Conservation (phyloP, 768 basidiomycete genomes). For the Amanita subjunquillea region DNA sequence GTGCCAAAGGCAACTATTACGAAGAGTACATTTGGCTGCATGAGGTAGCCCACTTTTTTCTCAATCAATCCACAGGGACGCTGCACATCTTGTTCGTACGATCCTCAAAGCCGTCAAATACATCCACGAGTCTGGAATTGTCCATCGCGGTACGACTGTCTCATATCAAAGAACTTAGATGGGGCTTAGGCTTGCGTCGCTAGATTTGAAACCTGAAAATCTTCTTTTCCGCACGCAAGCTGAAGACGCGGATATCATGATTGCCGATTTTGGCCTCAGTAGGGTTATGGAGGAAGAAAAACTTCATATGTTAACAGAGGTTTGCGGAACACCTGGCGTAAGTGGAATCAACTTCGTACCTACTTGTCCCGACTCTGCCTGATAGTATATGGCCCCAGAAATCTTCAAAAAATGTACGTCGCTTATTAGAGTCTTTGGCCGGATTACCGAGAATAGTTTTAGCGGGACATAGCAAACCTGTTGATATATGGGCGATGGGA, state of each 20-base stretch:
- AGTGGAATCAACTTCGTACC: slow-evolving; percentile 14
- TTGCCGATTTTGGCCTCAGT: slow-evolving; percentile 93
- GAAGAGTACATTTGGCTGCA: slow-evolving; percentile 53
- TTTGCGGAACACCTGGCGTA: slow-evolving; percentile 89
- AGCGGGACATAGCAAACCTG: slow-evolving; percentile 92
- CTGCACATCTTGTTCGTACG: slow-evolving; percentile 78
- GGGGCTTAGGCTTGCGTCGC: background rate
- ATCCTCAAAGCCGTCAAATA: slow-evolving; percentile 85
- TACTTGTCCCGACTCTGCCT: slow-evolving; percentile 5
- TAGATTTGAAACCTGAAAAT: slow-evolving; percentile 97
- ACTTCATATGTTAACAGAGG: slow-evolving; percentile 81
- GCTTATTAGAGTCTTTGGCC: background rate
- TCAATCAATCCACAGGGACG: slow-evolving; percentile 51
- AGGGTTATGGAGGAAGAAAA: slow-evolving; percentile 88
- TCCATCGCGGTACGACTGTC: slow-evolving; percentile 62
- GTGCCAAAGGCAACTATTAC: slow-evolving; percentile 93
- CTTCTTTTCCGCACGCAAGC: slow-evolving; percentile 83
- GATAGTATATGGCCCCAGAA: slow-evolving; percentile 89
- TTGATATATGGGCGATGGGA: slow-evolving; percentile 96
- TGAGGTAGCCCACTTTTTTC: slow-evolving; percentile 3
- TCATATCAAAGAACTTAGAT: background rate
- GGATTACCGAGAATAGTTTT: slow-evolving; percentile 5
- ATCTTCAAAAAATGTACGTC: slow-evolving; percentile 82
- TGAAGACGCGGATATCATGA: slow-evolving; percentile 91
- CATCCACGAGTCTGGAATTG: slow-evolving; percentile 85